Percentiles rank a stretch among this genome's conserved stretches.
phyloP scores from a whole-genome alignment of 345 rosid genomes.

The Citrus medica region DNA sequence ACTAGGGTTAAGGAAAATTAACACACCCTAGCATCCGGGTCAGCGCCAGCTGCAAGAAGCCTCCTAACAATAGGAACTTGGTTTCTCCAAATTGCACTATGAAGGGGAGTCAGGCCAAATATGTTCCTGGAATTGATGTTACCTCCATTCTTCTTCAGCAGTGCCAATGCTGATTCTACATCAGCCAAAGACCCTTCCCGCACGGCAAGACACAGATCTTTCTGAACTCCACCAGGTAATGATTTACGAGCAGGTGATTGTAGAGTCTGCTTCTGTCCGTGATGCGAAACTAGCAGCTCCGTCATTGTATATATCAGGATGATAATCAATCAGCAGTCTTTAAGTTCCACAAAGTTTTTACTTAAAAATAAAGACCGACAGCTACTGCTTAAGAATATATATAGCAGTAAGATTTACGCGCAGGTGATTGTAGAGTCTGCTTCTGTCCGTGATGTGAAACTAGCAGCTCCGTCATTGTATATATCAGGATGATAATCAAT shows the following conservation, averaged over 20 bases:
- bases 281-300: slow-evolving; percentile 60
- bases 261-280: slow-evolving; percentile 49
- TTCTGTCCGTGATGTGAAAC: slow-evolving; percentile 62
- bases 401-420: slow-evolving; percentile 57
- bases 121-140: slow-evolving; percentile 66
- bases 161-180: slow-evolving; percentile 62
- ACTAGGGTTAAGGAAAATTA: slow-evolving; percentile 13
- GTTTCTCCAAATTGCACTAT: slow-evolving; percentile 92
- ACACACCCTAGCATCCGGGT: slow-evolving; percentile 96
- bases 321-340: slow-evolving; percentile 11
- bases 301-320: slow-evolving; percentile 15
- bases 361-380: background rate
- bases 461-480: slow-evolving; percentile 44
- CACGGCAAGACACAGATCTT: slow-evolving; percentile 78
- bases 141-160: slow-evolving; percentile 80
- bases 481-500: background rate
- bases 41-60: slow-evolving; percentile 92
- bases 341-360: background rate
- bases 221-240: slow-evolving; percentile 37
- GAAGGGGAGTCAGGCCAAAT: slow-evolving; percentile 86
- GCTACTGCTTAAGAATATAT: slow-evolving; percentile 10
- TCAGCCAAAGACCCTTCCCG: slow-evolving; percentile 81
- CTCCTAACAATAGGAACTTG: slow-evolving; percentile 82
- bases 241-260: slow-evolving; percentile 49
- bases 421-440: slow-evolving; percentile 40